Evolutionary conservation across 2,329 filamentous ascomycete genomes (phyloP).

Genomic region (Alternaria novae-zelandiae): DNA sequence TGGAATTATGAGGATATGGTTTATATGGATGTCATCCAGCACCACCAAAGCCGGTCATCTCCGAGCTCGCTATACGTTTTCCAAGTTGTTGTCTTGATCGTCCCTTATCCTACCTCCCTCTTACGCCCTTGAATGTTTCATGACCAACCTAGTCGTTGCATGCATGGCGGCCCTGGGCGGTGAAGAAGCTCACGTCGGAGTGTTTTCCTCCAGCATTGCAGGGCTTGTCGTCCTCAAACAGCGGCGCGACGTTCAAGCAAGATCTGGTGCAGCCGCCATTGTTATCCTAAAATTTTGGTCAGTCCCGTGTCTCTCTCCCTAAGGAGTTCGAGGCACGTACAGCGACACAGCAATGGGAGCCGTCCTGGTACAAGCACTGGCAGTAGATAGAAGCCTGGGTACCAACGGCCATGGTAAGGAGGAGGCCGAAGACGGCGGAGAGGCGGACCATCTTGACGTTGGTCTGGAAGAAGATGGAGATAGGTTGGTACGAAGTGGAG

Average conservation of each 20-base stretch:
- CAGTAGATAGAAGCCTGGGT: not conserved
- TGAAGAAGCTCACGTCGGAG: not conserved
- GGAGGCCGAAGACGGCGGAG: not conserved
- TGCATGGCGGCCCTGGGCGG: not conserved
- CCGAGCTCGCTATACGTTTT: not conserved
- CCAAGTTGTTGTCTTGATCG: not conserved
- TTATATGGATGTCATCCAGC: not conserved
- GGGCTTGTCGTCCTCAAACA: not conserved
- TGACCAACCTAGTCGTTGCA: not conserved
- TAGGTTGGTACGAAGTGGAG: not conserved
- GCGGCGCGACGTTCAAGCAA: not conserved
- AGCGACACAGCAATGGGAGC: not conserved
- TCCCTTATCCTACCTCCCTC: not conserved
- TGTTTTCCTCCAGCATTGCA: not conserved
- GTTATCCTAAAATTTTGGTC: not conserved
- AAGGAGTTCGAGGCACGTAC: not conserved
- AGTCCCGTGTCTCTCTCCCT: not conserved
- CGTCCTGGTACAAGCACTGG: not conserved
- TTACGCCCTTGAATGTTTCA: not conserved
- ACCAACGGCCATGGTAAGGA: conserved; percentile 1
- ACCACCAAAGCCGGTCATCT: not conserved
- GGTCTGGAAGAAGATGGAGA: not conserved
- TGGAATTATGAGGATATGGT: not conserved
- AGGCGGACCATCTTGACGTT: not conserved
- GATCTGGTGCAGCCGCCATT: not conserved